Base-by-base conservation (phyloP, 805 yeast genomes). In the Myxozyma neotropica region DNA sequence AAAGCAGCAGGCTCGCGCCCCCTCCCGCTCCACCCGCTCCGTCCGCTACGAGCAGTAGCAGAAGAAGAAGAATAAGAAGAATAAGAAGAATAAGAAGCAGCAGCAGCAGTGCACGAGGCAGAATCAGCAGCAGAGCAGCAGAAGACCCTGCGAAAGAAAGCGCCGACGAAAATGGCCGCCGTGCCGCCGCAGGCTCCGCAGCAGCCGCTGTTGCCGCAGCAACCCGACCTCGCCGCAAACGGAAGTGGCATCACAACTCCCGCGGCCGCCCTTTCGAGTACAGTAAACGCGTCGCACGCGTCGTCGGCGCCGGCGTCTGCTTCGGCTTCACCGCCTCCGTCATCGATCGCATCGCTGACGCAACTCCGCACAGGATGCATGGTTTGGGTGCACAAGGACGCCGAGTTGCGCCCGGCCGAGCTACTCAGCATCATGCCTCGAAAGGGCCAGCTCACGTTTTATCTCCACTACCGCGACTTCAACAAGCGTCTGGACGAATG, bases 401-500 rank as follows among this genome's bases (percentile, higher is more conserved):
- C 83, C 29, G 91, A 87, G 64, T 81, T 80, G 61, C 78, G 97
- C 62, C 72, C 84, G 35, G 97, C 98, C 1, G 99, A 94, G 71
- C 83, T 94, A 44, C 76, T 94, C 46, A 89, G 92, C 19, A 80
- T 83, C 51, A 89, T 88, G 63, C 74, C 81, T 47, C 84, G 88
- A 69, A 87, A 90, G 71, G 89, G 92, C 13, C 82, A 87, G 61
- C 83, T 84, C 33, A 88, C 83, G 65, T 92, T 87, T 73, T 94
- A 94, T 72, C 96, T 94, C 31, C 99, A 94, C 73, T 94, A 91
- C 75, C 89, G 85, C 54, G 96, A 92, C 67, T 94, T 86, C 78
- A 94, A 94, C 77, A 94, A 94, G 74, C 87, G 99, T 73, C 80
- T 94, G 67, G 99, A 94, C 76, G 99, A 94, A 73, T 93, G 98